Evolutionary conservation across 805 yeast genomes (phyloP), one percentile per base, ranked within the genome.

Genomic region (Isabelozyma heimii): DNA sequence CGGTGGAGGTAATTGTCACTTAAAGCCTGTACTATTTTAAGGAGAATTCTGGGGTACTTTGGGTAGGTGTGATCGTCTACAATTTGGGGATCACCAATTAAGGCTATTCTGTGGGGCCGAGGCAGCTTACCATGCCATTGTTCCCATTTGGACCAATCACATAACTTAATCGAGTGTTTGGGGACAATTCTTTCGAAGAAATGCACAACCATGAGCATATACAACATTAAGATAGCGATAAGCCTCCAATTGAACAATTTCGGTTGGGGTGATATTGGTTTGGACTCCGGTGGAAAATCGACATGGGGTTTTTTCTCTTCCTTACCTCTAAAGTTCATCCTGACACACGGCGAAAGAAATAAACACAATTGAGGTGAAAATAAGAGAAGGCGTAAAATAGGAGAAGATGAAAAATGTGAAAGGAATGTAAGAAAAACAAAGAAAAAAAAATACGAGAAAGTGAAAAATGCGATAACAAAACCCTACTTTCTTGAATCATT

Each of bases 61-160:
- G 96, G 96, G 63, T 94, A 94, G 0, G 98, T 87, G 65, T 87
- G 82, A 24, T 76, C 86, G 61, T 94, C 99, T 59, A 94, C 86
- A 40, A 94, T 76, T 65, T 94, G 99, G 0, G 99, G 99, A 62
- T 94, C 99, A 0, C 97, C 98, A 35, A 89, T 75, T 10, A 94
- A 27, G 2, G 67, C 71, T 6, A 87, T 73, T 48, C 81, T 65
- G 58, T 81, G 82, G 1, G 81, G 77, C 1, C 51, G 52, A 2
- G 61, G 59, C 3, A 54, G 58, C 24, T 59, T 52, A 5, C 62
- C 35, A 2, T 56, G 57, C 89, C 89, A 84, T 4, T 65, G 42
- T 54, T 85, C 90, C 91, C 92, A 87, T 0, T 62, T 63, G 2
- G 66, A 58, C 97, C 97, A 91, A 5, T 66, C 55, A 47, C 76